Percentiles rank a stretch among this genome's conserved stretches.
Conservation (phyloP, 768 basidiomycete species). For the Lentinula aciculospora region DNA sequence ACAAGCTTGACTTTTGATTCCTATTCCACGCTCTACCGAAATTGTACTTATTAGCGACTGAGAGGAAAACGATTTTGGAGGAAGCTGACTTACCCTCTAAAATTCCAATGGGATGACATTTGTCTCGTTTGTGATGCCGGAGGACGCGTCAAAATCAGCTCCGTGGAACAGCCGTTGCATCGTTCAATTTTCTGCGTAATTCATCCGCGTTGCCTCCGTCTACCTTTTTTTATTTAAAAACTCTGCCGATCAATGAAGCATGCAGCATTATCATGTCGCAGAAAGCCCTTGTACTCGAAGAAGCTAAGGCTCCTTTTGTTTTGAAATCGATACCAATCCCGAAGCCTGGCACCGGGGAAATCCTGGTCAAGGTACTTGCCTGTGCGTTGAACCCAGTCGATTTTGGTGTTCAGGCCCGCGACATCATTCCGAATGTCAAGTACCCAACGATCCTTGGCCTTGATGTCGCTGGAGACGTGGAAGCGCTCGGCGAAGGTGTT, state of each 20-base stretch:
- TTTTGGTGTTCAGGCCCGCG: conserved; percentile 29
- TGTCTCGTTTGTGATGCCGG: too few relatives aligned
- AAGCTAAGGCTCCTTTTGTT: background rate
- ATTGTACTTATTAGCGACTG: too few relatives aligned
- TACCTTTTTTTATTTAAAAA: background rate
- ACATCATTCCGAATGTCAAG: conserved; percentile 25
- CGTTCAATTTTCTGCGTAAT: background rate
- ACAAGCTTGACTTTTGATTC: too few relatives aligned
- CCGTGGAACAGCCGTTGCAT: background rate
- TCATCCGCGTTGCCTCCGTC: background rate
- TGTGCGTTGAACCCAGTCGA: conserved; percentile 5
- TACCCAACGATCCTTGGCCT: conserved; percentile 43
- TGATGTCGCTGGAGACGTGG: conserved; percentile 48
- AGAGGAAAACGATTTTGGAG: too few relatives aligned
- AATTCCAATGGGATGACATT: too few relatives aligned
- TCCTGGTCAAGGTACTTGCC: background rate
- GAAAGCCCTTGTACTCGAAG: conserved; percentile 3
- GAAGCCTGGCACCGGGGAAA: background rate
- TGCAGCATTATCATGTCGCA: conserved; percentile 2
- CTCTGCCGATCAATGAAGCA: background rate
- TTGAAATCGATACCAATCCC: background rate
- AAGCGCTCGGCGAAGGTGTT: conserved; percentile 46
- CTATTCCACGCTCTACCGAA: too few relatives aligned
- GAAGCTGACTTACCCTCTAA: too few relatives aligned
- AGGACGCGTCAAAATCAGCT: background rate